Evolutionary conservation across 495 filamentous ascomycete species (phyloP).

Genomic region (Penicillium antarcticum): DNA sequence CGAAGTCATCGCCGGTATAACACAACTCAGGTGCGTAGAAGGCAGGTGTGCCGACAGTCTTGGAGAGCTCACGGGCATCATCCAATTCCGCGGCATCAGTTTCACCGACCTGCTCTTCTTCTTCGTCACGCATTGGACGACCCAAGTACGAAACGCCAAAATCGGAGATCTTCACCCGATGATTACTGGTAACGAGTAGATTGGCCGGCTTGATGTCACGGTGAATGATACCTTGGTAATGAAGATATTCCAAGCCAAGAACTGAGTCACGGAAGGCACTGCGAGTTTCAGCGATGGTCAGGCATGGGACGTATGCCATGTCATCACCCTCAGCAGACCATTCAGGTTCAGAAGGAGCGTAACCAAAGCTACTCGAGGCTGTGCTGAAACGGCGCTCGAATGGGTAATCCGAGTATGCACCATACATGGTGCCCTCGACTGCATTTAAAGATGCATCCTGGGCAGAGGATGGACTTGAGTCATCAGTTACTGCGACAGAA

Average conservation of each 20-base stretch:
- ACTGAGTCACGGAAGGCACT: constrained; percentile 90
- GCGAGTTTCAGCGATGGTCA: constrained; percentile 82
- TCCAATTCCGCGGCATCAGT: constrained; percentile 81
- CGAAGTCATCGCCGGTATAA: constrained; percentile 59
- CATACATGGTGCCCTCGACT: constrained; percentile 74
- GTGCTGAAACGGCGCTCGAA: constrained; percentile 48
- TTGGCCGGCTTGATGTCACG: constrained; percentile 99
- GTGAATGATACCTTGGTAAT: constrained; percentile 95
- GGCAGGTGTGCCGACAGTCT: constrained; percentile 95
- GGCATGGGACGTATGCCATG: constrained; percentile 83
- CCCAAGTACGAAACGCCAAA: constrained; percentile 98
- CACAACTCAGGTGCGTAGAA: constrained; percentile 99
- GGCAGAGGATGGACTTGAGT: constrained; percentile 42
- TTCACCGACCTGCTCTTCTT: constrained; percentile 75
- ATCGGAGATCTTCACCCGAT: constrained; percentile 97
- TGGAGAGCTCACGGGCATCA: constrained; percentile 89
- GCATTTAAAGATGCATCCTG: constrained; percentile 49
- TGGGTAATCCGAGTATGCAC: constrained; percentile 58
- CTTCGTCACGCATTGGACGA: constrained; percentile 72
- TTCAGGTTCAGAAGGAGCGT: constrained; percentile 55
- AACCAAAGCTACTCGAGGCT: constrained; percentile 46
- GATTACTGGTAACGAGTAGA: constrained; percentile 78
- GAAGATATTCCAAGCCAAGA: constrained; percentile 89
- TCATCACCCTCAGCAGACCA: constrained; percentile 64
- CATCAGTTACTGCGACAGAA: constrained; percentile 29